Evolutionary conservation across 2,329 filamentous ascomycete genomes (phyloP).

Genomic region (Fusarium miscanthi): DNA sequence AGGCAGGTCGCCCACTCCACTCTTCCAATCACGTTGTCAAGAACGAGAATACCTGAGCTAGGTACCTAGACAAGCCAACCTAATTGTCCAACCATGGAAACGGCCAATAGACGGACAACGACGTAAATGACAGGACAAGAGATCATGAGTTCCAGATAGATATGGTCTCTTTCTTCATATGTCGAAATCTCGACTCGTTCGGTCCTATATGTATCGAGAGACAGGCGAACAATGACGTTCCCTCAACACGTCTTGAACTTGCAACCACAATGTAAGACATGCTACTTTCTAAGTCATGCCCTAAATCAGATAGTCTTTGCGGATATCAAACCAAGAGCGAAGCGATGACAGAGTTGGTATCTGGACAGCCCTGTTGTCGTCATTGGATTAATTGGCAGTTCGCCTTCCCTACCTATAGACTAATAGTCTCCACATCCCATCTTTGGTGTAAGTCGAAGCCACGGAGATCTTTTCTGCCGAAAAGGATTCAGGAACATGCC

Average conservation of each 20-base stretch:
- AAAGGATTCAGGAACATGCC: background rate
- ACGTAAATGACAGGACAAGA: constrained; percentile 20
- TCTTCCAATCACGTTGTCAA: constrained; percentile 25
- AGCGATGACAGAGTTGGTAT: background rate
- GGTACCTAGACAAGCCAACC: too few species aligned
- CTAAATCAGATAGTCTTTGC: background rate
- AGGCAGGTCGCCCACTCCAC: constrained; percentile 22
- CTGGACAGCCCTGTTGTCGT: background rate
- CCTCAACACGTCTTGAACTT: background rate
- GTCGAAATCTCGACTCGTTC: background rate
- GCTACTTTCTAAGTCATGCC: background rate
- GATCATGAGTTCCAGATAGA: background rate
- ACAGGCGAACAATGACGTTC: background rate
- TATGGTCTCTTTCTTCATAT: background rate
- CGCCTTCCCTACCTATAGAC: too few species aligned
- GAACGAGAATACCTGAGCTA: constrained; percentile 22
- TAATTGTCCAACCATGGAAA: constrained; percentile 19
- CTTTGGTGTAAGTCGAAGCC: background rate
- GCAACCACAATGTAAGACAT: background rate
- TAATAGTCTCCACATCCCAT: constrained; percentile 1
- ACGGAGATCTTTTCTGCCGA: background rate
- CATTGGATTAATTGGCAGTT: background rate
- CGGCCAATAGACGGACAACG: background rate
- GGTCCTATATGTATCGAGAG: background rate
- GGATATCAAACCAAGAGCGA: background rate